Evolutionary conservation across 257 asterid genomes (phyloP), one percentile per base, ranked within the genome.

Genomic region (Penstemon davidsonii): DNA sequence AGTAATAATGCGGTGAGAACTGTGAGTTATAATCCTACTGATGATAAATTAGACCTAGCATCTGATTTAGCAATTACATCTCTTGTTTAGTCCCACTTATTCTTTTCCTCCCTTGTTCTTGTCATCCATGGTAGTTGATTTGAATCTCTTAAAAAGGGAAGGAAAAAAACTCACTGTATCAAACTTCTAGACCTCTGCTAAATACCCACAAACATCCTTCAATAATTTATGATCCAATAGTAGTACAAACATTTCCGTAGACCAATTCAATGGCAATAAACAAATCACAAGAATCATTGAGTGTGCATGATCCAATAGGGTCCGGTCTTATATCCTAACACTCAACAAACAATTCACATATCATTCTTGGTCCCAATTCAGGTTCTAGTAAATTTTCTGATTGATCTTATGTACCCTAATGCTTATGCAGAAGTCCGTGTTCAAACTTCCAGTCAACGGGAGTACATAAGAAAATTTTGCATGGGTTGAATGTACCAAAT

Each of bases 1-100:
- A 25, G 42, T 45, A 51, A 4, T 36, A 56, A 59, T 19, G 13
- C n/a, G 13, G 72, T 68, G 44, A 70, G 76, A 38, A 3, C 8
- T 45, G 39, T 51, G 62, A 66, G 64, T 9, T 42, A 7, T 42
- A 67, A 8, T 12, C 64, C n/a, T 47, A 60, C 13, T 11, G 33
- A 1, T 25, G 25, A 67, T 42, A 11, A 40, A 40, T 13, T 41
- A 70, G 6, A 70, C 33, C 12, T 46, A 12, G 47, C 36, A 67
- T 9, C 5, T 15, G 57, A 56, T 37, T 39, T 50, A 19, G 45
- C 68, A 15, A 58, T 46, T 10, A 56, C 11, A 38, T 13, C 47
- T 12, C 25, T 50, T 25, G 5, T 53, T 53, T 13, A 18, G 9
- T 53, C 19, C 12, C 0, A n/a, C 19, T 13, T 73, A 25, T n/a